Evolutionary conservation across 345 rosid species (phyloP).

Genomic region (Eucalyptus regnans): DNA sequence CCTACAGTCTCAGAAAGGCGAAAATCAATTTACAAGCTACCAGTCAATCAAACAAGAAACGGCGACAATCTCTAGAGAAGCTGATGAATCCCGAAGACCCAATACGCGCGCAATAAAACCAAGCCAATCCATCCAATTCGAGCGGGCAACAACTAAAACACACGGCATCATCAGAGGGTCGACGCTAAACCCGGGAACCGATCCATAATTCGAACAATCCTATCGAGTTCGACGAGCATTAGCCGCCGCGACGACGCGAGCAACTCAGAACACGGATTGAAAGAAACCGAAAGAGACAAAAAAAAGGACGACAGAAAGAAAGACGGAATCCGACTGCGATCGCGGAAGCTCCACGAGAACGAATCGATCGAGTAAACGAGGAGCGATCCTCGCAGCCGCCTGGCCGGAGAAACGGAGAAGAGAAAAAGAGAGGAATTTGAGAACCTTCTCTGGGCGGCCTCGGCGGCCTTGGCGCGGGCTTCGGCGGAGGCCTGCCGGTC

Average conservation of each 20-base stretch:
- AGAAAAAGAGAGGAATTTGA: background rate
- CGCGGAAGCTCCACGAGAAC: background rate
- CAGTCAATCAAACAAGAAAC: background rate
- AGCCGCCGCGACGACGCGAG: background rate
- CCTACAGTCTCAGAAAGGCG: background rate
- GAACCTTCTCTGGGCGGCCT: conserved; percentile 85
- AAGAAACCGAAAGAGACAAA: background rate
- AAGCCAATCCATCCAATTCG: background rate
- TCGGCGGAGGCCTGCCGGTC: conserved; percentile 67
- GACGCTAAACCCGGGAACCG: background rate
- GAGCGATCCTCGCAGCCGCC: background rate
- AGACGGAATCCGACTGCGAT: background rate
- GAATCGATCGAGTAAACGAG: background rate
- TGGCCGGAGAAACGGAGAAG: background rate
- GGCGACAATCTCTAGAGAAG: background rate
- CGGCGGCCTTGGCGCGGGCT: conserved; percentile 96
- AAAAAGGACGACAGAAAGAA: background rate
- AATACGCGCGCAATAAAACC: background rate
- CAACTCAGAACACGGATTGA: background rate
- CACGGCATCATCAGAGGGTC: accelerated
- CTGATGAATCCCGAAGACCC: background rate
- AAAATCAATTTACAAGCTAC: background rate
- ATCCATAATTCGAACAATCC: background rate
- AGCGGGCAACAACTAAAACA: background rate
- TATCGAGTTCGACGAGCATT: background rate